These are phyloP conservation scores for Phytophthora hybrid DNA, from an alignment of 352 stramenopile species.

Conservation along the genomic window DNA sequence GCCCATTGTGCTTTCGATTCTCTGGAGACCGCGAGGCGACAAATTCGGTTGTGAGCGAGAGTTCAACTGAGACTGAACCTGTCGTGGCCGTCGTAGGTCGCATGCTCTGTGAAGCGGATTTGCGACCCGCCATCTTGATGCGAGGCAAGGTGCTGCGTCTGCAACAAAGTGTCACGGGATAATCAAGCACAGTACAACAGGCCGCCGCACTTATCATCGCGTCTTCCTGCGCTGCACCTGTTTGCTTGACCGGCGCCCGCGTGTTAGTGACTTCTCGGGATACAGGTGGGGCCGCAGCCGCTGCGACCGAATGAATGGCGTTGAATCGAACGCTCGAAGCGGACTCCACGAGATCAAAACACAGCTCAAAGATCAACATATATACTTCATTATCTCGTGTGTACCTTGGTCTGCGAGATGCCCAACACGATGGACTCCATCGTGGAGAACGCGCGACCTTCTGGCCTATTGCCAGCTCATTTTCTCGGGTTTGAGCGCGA, in stretches of 20 bases:
- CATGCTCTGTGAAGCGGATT: conserved; percentile 23
- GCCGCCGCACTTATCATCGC: neutral
- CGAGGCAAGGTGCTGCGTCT: conserved; percentile 11
- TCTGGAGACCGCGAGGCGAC: conserved; percentile 5
- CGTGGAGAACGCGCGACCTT: neutral
- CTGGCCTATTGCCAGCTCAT: neutral
- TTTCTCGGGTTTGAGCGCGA: neutral
- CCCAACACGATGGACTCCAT: neutral
- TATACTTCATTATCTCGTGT: neutral
- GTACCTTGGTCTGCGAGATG: neutral
- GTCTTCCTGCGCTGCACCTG: neutral
- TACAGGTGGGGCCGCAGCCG: conserved; percentile 1
- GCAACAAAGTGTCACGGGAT: neutral
- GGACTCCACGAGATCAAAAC: neutral
- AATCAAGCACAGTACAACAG: conserved; percentile 4
- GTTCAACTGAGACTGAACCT: neutral
- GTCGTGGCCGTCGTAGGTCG: conserved; percentile 13
- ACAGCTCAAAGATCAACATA: neutral
- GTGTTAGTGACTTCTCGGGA: neutral
- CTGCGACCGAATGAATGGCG: conserved; percentile 3
- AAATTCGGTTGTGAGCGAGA: conserved; percentile 23
- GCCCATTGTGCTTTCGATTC: conserved; percentile 24
- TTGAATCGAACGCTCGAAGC: neutral
- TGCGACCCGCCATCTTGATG: conserved; percentile 29
- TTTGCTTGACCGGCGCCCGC: neutral